Evolutionary conservation across 345 rosid species (phyloP), one percentile per base, ranked within the genome.

Genomic region (Camelina neglecta): DNA sequence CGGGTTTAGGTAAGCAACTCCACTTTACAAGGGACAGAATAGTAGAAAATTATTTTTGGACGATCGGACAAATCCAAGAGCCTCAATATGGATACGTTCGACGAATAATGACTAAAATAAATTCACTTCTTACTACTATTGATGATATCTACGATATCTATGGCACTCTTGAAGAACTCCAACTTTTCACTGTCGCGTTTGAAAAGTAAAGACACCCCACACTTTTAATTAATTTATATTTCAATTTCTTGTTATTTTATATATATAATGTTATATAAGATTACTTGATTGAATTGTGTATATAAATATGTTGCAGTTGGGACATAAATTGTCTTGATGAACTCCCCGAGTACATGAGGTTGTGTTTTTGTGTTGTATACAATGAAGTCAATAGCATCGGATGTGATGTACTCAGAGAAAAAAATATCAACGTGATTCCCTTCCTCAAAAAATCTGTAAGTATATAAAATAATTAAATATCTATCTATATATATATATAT

Each of bases 141-240:
- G 90, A 86, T 74, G 90, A 84, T 16, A 83, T 58, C 1, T 83
- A 83, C 18, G 88, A 85, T 67, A 55, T n/a, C 0, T 75, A 75
- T 68, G 90, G 84, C 23, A 81, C 88, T 8, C 36, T 54, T 20
- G 83, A 81, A 31, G 88, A 86, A 68, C 90, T 86, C 45, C 56
- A 74, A 50, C 68, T 77, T 33, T 72, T 84, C 31, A 83, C 88
- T 0, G 31, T 24, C 4, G 76, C 79, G 8, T 42, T 83, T 57
- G 75, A 83, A 41, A 80, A 73, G 88, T 86, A 67, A 65, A 18
- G 42, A 38, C 3, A 21, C 21, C 7, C 12, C 9, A 13, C 11
- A 63, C 6, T 54, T 42, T 7, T 29, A 21, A 2, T 13, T 26
- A 26, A 26, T 68, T 23, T 56, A 1, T n/a, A 16, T n/a, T 8